Conservation (phyloP, 257 asterid genomes). For the Petrea volubilis region DNA sequence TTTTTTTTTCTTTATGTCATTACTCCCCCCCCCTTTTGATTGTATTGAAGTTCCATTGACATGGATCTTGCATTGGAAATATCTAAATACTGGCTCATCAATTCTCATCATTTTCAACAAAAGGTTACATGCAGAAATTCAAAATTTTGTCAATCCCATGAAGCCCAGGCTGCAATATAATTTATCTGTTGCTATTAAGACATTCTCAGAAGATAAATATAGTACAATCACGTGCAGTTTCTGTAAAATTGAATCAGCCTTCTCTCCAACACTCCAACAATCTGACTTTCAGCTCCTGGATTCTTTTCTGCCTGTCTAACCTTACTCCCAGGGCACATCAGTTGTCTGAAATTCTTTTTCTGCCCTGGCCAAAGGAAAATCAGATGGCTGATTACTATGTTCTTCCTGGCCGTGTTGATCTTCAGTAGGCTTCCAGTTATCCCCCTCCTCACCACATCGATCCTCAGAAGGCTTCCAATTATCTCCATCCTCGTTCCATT, state of each 20-base stretch:
- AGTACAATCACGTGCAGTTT: background rate
- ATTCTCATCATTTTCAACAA: background rate
- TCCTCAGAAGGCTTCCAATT: background rate
- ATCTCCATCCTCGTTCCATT: slow-evolving; percentile 10
- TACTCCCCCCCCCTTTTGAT: background rate
- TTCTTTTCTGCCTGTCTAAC: slow-evolving; percentile 1
- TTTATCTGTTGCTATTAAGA: background rate
- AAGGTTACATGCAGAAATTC: background rate
- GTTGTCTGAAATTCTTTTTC: slow-evolving; percentile 15
- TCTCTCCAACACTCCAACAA: slow-evolving; percentile 27
- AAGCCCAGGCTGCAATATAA: background rate
- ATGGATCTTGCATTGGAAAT: background rate
- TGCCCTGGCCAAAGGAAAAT: background rate
- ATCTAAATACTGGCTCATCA: background rate
- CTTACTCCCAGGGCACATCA: slow-evolving; percentile 33
- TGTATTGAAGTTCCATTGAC: background rate
- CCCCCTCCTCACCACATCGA: slow-evolving; percentile 4
- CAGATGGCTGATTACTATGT: background rate
- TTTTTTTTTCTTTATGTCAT: background rate
- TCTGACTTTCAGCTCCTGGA: slow-evolving; percentile 40
- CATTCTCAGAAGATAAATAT: background rate
- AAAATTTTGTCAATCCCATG: background rate
- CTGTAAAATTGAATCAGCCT: background rate
- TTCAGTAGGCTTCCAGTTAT: background rate
- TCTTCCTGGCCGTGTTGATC: background rate